phyloP scores from a whole-genome alignment of 352 stramenopile genomes.

The Pythium scleroteichum region DNA sequence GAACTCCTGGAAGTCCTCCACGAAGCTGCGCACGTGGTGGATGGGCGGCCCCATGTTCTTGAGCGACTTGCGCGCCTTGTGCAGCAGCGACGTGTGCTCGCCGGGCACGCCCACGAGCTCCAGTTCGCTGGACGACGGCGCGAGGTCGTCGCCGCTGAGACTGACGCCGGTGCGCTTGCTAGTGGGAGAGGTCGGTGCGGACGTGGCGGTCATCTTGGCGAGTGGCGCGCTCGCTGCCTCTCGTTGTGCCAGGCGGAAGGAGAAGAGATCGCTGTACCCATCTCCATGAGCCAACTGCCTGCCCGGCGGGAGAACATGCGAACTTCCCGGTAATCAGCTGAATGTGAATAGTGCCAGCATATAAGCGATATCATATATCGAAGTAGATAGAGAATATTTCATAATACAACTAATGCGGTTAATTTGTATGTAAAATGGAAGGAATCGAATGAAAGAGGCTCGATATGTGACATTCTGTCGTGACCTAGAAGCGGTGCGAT shows the following conservation, averaged over 20 bases:
- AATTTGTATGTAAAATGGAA: too few relatives aligned
- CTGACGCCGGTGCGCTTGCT: conserved; percentile 8
- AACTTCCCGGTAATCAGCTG: too few relatives aligned
- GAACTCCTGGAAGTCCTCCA: conserved; percentile 71
- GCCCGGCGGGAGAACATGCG: background rate
- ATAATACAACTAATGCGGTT: too few relatives aligned
- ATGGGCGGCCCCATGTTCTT: conserved; percentile 28
- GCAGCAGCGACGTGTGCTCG: conserved; percentile 20
- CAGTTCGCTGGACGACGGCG: conserved; percentile 1
- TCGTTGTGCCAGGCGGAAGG: background rate
- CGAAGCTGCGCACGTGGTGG: conserved; percentile 33
- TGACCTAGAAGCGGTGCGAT: too few relatives aligned
- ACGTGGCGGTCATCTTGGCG: too few relatives aligned
- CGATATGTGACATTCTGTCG: too few relatives aligned
- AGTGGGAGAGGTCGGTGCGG: background rate
- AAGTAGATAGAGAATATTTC: too few relatives aligned
- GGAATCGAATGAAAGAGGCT: background rate
- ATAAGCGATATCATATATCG: too few relatives aligned
- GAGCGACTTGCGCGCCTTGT: conserved; percentile 20
- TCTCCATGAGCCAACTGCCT: conserved; percentile 13
- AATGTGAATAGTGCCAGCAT: too few relatives aligned
- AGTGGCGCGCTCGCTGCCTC: background rate
- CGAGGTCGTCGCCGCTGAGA: conserved; percentile 2
- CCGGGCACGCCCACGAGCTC: conserved; percentile 2
- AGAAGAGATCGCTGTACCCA: conserved; percentile 10